phyloP scores from a whole-genome alignment of 352 stramenopile species.

The Phytopythium litorale region DNA sequence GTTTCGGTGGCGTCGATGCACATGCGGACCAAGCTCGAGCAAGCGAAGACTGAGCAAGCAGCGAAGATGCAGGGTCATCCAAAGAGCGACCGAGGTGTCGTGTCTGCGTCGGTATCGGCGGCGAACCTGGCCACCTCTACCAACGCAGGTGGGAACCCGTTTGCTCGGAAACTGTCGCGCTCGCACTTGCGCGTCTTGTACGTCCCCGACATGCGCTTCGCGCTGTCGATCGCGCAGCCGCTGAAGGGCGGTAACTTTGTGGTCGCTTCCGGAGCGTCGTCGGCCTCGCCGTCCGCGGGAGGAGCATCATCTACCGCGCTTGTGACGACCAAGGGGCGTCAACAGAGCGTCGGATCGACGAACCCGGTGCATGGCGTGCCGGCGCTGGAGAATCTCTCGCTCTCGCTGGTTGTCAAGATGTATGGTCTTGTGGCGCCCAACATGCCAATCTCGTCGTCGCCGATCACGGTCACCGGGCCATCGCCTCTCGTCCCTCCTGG shows the following conservation, averaged over 20 bases:
- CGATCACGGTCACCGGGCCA: slow-evolving; percentile 33
- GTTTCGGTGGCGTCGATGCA: slow-evolving; percentile 86
- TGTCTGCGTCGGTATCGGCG: slow-evolving; percentile 16
- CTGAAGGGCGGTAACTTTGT: slow-evolving; percentile 40
- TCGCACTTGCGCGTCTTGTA: slow-evolving; percentile 57
- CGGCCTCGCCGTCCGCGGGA: slow-evolving; percentile 11
- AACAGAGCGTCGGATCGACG: not conserved
- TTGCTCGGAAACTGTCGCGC: slow-evolving; percentile 51
- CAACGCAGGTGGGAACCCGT: slow-evolving; percentile 32
- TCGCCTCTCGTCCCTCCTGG: slow-evolving; percentile 27
- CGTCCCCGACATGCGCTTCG: slow-evolving; percentile 63
- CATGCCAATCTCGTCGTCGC: slow-evolving; percentile 43
- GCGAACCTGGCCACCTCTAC: slow-evolving; percentile 18
- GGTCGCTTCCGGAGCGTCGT: slow-evolving; percentile 16
- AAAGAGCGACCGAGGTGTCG: slow-evolving; percentile 28
- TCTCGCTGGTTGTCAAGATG: slow-evolving; percentile 78
- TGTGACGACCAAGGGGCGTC: slow-evolving; percentile 21
- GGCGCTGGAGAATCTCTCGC: slow-evolving; percentile 68
- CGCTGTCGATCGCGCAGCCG: slow-evolving; percentile 48
- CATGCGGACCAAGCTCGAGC: slow-evolving; percentile 87
- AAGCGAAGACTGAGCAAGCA: slow-evolving; percentile 76
- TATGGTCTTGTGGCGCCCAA: slow-evolving; percentile 78
- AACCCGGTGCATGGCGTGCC: slow-evolving; percentile 13
- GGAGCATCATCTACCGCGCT: slow-evolving; percentile 31
- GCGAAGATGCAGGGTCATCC: slow-evolving; percentile 54